Percentiles rank a stretch among this genome's conserved stretches.
Conservation (phyloP, 768 basidiomycete genomes). For the Lactarius hengduanensis region DNA sequence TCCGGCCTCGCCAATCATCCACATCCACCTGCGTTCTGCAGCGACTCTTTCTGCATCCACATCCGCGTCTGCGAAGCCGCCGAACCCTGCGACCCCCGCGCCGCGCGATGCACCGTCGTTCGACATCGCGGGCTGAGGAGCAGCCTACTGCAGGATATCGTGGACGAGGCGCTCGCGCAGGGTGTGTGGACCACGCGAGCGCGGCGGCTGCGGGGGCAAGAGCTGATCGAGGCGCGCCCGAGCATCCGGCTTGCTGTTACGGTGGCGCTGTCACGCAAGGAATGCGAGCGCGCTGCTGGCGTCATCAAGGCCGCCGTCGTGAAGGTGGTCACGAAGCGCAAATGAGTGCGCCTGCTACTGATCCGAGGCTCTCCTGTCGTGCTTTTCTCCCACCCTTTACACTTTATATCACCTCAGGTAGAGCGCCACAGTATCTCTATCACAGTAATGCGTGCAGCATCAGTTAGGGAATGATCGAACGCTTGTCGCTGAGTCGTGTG, state of each 20-base stretch:
- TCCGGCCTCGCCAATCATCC: conserved; percentile 83
- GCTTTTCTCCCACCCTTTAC: neutral
- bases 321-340: conserved; percentile 62
- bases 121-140: conserved; percentile 71
- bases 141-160: conserved; percentile 83
- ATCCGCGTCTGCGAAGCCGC: conserved; percentile 40
- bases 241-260: conserved; percentile 83
- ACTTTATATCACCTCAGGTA: neutral
- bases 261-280: conserved; percentile 80
- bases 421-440: neutral
- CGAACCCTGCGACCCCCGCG: conserved; percentile 48
- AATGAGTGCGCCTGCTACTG: conserved; percentile 33
- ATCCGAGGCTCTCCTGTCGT: neutral
- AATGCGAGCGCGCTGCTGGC: conserved; percentile 82
- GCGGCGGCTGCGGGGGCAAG: conserved; percentile 79
- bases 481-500: no score
- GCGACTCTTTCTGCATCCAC: conserved; percentile 27
- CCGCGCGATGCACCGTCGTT: conserved; percentile 48
- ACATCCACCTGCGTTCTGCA: conserved; percentile 60
- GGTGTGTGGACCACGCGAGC: conserved; percentile 87
- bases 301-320: conserved; percentile 71
- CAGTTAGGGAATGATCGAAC: no score
- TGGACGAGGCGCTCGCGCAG: conserved; percentile 78
- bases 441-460: neutral
- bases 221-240: conserved; percentile 76